phyloP scores from a whole-genome alignment of 2,329 filamentous ascomycete species.

The Fusarium dimerum region DNA sequence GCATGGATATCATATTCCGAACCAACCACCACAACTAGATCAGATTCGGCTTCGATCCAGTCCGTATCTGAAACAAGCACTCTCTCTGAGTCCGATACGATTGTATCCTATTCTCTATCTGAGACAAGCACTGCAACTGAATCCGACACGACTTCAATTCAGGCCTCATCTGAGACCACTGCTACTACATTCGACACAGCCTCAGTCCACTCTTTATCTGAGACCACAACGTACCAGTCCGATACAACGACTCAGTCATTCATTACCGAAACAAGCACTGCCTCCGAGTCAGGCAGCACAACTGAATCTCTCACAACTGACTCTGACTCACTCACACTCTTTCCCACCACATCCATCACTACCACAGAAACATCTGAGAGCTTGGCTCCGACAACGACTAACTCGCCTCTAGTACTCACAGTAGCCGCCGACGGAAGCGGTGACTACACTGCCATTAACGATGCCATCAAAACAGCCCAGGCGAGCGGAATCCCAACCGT shows the following conservation, averaged over 20 bases:
- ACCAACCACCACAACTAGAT: neutral
- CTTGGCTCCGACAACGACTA: constrained; percentile 15
- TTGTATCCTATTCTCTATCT: too few relatives aligned
- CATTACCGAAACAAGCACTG: neutral
- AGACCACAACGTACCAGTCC: neutral
- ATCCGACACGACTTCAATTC: neutral
- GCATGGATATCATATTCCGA: neutral
- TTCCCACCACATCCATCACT: constrained; percentile 12
- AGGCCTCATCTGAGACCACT: neutral
- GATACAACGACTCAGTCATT: neutral
- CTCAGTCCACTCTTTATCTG: neutral
- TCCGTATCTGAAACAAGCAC: too few relatives aligned
- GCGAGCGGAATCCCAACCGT: constrained; percentile 43
- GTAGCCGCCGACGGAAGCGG: constrained; percentile 45
- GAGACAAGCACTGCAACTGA: neutral
- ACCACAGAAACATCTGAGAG: constrained; percentile 10
- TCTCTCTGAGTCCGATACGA: too few relatives aligned
- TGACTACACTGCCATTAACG: constrained; percentile 46
- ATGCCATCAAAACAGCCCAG: constrained; percentile 43
- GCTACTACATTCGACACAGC: neutral
- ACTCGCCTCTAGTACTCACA: constrained; percentile 36
- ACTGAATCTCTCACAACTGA: neutral
- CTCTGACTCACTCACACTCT: neutral
- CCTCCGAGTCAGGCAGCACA: too few relatives aligned
- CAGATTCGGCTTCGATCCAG: neutral